Percentiles rank a stretch among this genome's conserved stretches.
phyloP scores from a whole-genome alignment of 345 rosid species.

The Heritiera littoralis region DNA sequence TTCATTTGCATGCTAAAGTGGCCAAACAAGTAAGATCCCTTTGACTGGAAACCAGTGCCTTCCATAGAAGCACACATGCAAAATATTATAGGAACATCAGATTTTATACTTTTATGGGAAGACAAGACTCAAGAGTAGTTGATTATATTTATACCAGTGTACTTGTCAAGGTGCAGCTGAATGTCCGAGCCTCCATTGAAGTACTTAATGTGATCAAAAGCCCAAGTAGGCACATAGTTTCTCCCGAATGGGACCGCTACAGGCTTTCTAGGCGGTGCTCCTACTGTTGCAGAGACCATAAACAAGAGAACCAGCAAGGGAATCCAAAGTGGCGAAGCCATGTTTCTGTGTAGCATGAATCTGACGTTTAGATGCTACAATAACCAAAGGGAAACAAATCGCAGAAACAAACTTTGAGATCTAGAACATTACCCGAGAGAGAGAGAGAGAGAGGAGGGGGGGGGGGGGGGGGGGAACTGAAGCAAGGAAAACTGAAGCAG shows the following conservation, averaged over 20 bases:
- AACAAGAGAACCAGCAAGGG: slow-evolving; percentile 37
- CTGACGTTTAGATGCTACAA: neutral
- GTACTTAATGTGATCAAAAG: slow-evolving; percentile 90
- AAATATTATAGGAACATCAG: neutral
- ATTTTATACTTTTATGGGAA: neutral
- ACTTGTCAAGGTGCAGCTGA: slow-evolving; percentile 68
- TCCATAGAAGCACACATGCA: neutral
- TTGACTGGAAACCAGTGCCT: slow-evolving; percentile 93
- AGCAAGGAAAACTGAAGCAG: neutral
- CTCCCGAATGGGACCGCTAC: slow-evolving; percentile 67
- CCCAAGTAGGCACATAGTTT: slow-evolving; percentile 86
- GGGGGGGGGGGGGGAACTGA: too few species aligned
- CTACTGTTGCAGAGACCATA: slow-evolving; percentile 55
- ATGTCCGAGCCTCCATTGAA: slow-evolving; percentile 70
- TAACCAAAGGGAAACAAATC: neutral
- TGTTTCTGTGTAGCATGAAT: slow-evolving; percentile 11
- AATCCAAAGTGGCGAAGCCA: slow-evolving; percentile 35
- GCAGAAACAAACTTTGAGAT: neutral
- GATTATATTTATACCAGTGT: slow-evolving; percentile 53
- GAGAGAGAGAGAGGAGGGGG: neutral
- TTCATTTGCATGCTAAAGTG: slow-evolving; percentile 85
- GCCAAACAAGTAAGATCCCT: slow-evolving; percentile 78
- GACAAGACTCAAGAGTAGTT: neutral
- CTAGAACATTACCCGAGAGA: neutral
- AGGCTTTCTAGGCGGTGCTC: slow-evolving; percentile 55